Percentiles rank a stretch among this genome's conserved stretches.
phyloP scores from a whole-genome alignment of 2,329 filamentous ascomycete genomes.

The Sphaerulina musiva region DNA sequence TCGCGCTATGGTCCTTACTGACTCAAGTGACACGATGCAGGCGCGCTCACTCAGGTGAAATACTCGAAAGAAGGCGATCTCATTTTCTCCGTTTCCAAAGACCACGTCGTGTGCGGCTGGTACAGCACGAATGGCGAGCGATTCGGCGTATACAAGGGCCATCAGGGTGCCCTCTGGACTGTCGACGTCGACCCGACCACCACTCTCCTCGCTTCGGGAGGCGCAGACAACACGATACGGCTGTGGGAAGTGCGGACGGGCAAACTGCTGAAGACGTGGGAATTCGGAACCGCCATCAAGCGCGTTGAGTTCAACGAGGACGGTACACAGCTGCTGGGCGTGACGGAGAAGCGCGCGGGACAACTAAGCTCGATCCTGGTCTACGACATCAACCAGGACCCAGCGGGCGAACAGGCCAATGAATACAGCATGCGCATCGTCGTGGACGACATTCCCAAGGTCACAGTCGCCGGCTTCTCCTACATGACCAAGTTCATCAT shows the following conservation, averaged over 20 bases:
- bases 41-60: slow-evolving; percentile 39
- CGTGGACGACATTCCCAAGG: slow-evolving; percentile 85
- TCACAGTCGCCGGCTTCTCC: slow-evolving; percentile 94
- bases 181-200: slow-evolving; percentile 92
- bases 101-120: slow-evolving; percentile 96
- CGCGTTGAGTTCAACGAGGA: slow-evolving; percentile 96
- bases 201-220: slow-evolving; percentile 86
- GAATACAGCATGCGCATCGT: slow-evolving; percentile 82
- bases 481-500: slow-evolving; percentile 95
- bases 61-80: slow-evolving; percentile 95
- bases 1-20: neutral
- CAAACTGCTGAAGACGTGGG: slow-evolving; percentile 92
- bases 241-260: slow-evolving; percentile 95
- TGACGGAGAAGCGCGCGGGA: slow-evolving; percentile 98
- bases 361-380: slow-evolving; percentile 91
- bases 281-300: slow-evolving; percentile 95
- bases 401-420: slow-evolving; percentile 73
- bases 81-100: slow-evolving; percentile 91
- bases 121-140: slow-evolving; percentile 97
- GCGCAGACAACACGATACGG: slow-evolving; percentile 95
- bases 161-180: slow-evolving; percentile 97
- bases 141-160: slow-evolving; percentile 90
- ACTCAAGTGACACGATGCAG: neutral
- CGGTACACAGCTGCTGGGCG: slow-evolving; percentile 79
- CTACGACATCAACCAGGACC: slow-evolving; percentile 78